Percentiles rank a stretch among this genome's conserved stretches.
Evolutionary conservation across 2,329 filamentous ascomycete genomes (phyloP).

Genomic region (Ophiostoma ulmi): DNA sequence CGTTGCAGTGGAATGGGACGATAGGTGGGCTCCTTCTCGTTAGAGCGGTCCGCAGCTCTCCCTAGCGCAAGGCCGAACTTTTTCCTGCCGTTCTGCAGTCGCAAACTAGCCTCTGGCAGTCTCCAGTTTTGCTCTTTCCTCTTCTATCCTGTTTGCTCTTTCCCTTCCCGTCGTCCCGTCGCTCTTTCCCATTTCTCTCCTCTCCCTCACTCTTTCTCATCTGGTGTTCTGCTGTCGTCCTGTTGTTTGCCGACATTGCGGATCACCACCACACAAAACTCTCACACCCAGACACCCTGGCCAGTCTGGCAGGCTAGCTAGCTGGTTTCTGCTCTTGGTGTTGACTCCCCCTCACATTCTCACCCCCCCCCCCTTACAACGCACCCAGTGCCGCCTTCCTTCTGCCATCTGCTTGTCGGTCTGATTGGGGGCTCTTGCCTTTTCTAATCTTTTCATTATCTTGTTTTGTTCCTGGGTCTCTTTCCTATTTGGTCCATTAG

Average conservation of each 20-base stretch:
- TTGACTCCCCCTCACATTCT: background rate
- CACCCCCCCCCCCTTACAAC: background rate
- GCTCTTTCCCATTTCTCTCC: slow-evolving; percentile 7
- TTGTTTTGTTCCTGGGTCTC: background rate
- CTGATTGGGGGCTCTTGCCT: slow-evolving; percentile 14
- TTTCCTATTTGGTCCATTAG: background rate
- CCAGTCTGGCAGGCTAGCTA: background rate
- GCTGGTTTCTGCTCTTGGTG: slow-evolving; percentile 11
- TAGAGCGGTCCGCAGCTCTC: slow-evolving; percentile 19
- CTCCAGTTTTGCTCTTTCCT: slow-evolving; percentile 14
- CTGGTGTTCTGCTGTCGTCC: background rate
- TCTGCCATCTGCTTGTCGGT: slow-evolving; percentile 16
- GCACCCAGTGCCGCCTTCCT: slow-evolving; percentile 16
- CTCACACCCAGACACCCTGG: background rate
- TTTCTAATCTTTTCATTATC: slow-evolving; percentile 15
- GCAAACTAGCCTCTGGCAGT: background rate
- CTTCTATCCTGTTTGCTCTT: background rate
- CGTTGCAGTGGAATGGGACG: slow-evolving; percentile 10
- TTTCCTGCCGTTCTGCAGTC: background rate
- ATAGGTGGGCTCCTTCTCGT: slow-evolving; percentile 18
- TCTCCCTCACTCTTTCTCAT: background rate
- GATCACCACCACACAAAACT: slow-evolving; percentile 18
- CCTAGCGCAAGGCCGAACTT: slow-evolving; percentile 16
- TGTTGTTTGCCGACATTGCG: slow-evolving; percentile 16
- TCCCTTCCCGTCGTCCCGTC: background rate